Conservation (phyloP, 257 asterid genomes). For the Ehretia macrophylla region DNA sequence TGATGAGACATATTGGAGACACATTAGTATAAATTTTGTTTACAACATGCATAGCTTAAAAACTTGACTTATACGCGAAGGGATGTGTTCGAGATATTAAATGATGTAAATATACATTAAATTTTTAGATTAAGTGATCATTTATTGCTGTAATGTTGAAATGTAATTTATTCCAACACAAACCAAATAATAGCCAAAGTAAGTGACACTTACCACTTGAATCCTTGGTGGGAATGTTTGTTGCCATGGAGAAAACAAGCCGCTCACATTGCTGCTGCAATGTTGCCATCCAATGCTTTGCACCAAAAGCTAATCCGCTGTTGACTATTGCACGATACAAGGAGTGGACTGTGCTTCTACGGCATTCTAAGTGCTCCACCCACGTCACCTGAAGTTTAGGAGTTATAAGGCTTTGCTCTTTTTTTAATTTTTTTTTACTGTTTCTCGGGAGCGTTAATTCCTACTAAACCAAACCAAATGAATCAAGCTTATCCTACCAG, state of each 20-base stretch:
- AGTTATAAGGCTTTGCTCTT: not conserved
- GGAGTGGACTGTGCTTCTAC: slow-evolving; percentile 47
- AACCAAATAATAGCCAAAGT: not conserved
- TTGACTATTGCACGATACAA: slow-evolving; percentile 60
- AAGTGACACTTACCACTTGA: slow-evolving; percentile 47
- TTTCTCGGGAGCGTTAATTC: not conserved
- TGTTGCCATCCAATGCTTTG: slow-evolving; percentile 81
- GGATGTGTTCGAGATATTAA: no score
- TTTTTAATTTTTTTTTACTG: not conserved
- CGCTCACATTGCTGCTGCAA: slow-evolving; percentile 78
- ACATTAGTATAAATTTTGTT: no score
- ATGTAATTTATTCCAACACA: no score
- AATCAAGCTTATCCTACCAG: no score
- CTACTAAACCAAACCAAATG: no score
- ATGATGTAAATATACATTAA: no score
- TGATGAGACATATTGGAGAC: no score
- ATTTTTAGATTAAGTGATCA: no score
- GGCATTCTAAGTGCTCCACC: slow-evolving; percentile 88
- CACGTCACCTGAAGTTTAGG: slow-evolving; percentile 65
- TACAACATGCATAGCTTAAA: no score
- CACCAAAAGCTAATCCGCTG: slow-evolving; percentile 85
- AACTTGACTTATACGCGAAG: no score
- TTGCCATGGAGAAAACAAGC: slow-evolving; percentile 66
- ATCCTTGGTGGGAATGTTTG: slow-evolving; percentile 78
- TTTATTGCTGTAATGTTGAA: no score